These are phyloP conservation scores for Incumbomyces delicatus DNA, from an alignment of 2,329 filamentous ascomycete species.

Conservation along the genomic window DNA sequence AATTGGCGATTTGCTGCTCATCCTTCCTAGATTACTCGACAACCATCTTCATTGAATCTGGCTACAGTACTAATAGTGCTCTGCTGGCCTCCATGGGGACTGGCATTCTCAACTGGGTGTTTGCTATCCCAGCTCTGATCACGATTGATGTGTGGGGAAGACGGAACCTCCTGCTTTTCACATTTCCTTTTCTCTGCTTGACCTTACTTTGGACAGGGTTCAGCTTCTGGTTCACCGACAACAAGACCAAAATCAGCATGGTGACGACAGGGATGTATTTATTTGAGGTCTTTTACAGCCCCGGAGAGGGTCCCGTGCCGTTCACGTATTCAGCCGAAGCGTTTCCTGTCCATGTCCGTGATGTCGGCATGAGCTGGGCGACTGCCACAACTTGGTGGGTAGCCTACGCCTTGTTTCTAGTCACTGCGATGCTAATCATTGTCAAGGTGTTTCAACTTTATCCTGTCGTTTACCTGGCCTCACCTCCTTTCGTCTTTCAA, in stretches of 20 bases:
- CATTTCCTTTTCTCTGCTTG: conserved; percentile 59
- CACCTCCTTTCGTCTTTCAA: conserved; percentile 37
- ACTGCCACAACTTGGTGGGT: conserved; percentile 21
- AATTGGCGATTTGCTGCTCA: too few relatives aligned
- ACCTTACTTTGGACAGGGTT: conserved; percentile 55
- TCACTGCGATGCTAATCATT: too few relatives aligned
- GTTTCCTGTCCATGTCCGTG: conserved; percentile 41
- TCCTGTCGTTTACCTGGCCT: conserved; percentile 32
- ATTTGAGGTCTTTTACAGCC: conserved; percentile 56
- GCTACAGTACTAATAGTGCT: conserved; percentile 13
- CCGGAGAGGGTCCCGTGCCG: conserved; percentile 48
- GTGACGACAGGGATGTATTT: conserved; percentile 55
- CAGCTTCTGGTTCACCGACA: conserved; percentile 42
- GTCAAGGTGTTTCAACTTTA: conserved; percentile 26
- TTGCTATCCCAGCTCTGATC: conserved; percentile 25
- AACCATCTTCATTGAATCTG: conserved; percentile 16
- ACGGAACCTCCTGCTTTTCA: conserved; percentile 52
- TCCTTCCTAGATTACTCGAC: conserved; percentile 44
- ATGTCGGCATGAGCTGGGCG: conserved; percentile 33
- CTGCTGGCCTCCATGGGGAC: conserved; percentile 19
- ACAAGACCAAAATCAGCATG: conserved; percentile 37
- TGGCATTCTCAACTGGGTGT: conserved; percentile 20
- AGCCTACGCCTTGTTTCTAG: too few relatives aligned
- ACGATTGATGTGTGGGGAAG: conserved; percentile 61
- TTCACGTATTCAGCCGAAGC: conserved; percentile 42